Percentiles rank a stretch among this genome's conserved stretches.
phyloP scores from a whole-genome alignment of 1,139 yeast genomes.

The Debaryomycetaceae sp. region DNA sequence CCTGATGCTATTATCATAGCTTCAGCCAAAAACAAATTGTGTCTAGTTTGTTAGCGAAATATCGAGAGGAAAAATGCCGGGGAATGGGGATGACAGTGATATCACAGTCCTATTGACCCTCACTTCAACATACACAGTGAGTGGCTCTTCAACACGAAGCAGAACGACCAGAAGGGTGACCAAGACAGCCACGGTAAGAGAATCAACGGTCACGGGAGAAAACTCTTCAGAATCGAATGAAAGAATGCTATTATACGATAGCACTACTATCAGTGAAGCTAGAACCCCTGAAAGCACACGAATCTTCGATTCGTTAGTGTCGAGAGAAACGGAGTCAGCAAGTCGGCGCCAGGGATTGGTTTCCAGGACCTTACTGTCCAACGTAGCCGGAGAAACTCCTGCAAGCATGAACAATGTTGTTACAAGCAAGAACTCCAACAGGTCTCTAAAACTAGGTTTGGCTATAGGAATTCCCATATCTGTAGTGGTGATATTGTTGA shows the following conservation, averaged over 20 bases:
- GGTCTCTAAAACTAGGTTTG: constrained; percentile 28
- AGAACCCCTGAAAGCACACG: not conserved
- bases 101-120: constrained; percentile 14
- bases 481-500: constrained; percentile 22
- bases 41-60: too few species aligned
- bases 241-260: not conserved
- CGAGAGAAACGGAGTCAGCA: not conserved
- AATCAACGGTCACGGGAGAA: not conserved
- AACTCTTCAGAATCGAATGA: not conserved
- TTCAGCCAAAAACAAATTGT: too few species aligned
- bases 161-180: not conserved
- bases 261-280: not conserved
- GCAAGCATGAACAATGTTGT: not conserved
- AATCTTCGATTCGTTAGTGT: not conserved
- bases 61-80: constrained; percentile 1
- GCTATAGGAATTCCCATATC: constrained; percentile 46
- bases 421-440: constrained; percentile 1
- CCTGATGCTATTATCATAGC: not conserved
- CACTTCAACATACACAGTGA: constrained; percentile 18
- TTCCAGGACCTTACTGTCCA: not conserved
- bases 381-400: not conserved
- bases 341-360: not conserved
- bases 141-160: constrained; percentile 1
- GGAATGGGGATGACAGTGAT: constrained; percentile 7
- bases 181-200: not conserved